A percentile compares a stretch with the other conserved stretches of the same genome.
Conservation (phyloP, 2,329 filamentous ascomycete genomes). For the Pseudocercospora musae region DNA sequence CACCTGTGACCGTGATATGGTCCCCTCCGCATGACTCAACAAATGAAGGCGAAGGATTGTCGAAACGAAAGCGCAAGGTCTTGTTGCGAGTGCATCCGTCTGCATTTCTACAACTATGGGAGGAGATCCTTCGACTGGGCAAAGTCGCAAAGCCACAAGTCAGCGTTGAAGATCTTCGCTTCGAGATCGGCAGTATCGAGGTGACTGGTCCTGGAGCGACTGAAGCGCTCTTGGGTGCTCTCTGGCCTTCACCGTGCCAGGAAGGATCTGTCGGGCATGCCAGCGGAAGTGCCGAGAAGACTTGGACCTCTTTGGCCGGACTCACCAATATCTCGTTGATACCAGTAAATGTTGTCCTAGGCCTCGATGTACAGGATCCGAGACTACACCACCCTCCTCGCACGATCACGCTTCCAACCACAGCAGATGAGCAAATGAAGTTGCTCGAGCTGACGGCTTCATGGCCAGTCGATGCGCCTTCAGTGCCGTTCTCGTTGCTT, state of each 20-base stretch:
- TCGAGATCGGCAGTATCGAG: constrained; percentile 70
- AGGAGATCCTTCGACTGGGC: constrained; percentile 56
- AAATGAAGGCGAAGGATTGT: constrained; percentile 27
- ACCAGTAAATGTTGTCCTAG: constrained; percentile 66
- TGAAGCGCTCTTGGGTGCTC: constrained; percentile 68
- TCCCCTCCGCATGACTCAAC: constrained; percentile 46
- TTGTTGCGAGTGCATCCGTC: constrained; percentile 80
- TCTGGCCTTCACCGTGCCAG: constrained; percentile 48
- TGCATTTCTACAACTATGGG: constrained; percentile 68
- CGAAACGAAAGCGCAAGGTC: constrained; percentile 50
- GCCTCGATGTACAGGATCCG: constrained; percentile 74
- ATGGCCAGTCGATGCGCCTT: constrained; percentile 63
- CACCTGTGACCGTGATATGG: constrained; percentile 74
- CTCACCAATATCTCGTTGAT: constrained; percentile 68
- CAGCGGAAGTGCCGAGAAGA: constrained; percentile 41
- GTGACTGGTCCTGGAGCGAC: constrained; percentile 71
- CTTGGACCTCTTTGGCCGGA: constrained; percentile 53
- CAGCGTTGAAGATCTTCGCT: constrained; percentile 65
- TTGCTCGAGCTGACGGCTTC: constrained; percentile 60
- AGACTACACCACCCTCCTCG: constrained; percentile 73
- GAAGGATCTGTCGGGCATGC: constrained; percentile 29
- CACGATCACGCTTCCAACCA: constrained; percentile 39
- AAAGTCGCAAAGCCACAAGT: constrained; percentile 61
- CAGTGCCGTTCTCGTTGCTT: constrained; percentile 54
- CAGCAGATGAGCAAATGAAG: constrained; percentile 28